These are phyloP conservation scores for Fusarium incarnatum DNA, from an alignment of 2,329 filamentous ascomycete species.

Conservation along the genomic window DNA sequence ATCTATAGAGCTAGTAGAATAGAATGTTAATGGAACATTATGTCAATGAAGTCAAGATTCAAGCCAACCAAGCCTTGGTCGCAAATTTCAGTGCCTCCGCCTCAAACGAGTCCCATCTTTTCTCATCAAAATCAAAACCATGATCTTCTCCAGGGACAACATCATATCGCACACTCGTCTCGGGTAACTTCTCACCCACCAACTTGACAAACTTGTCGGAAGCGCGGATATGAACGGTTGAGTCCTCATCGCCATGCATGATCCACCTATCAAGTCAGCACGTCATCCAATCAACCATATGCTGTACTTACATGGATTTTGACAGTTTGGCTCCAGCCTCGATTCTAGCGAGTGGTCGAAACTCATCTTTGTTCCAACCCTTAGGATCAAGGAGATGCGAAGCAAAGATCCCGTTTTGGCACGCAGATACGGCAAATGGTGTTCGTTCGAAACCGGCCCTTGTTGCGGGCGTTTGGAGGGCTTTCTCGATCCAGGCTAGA, in stretches of 20 bases:
- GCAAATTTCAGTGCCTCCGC: conserved; percentile 34
- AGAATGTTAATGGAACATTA: background rate
- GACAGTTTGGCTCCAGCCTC: conserved; percentile 30
- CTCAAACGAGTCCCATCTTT: conserved; percentile 28
- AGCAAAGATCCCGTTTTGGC: conserved; percentile 30
- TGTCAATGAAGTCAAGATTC: background rate
- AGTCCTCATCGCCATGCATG: conserved; percentile 40
- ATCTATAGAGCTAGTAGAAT: background rate
- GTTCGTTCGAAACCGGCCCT: conserved; percentile 28
- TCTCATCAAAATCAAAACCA: conserved; percentile 38
- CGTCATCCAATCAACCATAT: accelerated
- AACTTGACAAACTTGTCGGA: conserved; percentile 24
- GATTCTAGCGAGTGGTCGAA: conserved; percentile 35
- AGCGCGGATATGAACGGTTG: conserved; percentile 6
- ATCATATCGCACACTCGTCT: conserved; percentile 31
- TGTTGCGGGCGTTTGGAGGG: background rate
- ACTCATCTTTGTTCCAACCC: background rate
- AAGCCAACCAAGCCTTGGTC: conserved; percentile 25
- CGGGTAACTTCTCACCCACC: conserved; percentile 3
- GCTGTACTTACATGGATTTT: conserved; percentile 19
- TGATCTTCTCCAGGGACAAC: conserved; percentile 34
- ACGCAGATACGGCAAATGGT: conserved; percentile 14
- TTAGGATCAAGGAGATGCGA: conserved; percentile 33
- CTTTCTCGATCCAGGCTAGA: conserved; percentile 37
- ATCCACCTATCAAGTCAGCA: conserved; percentile 32